These are phyloP conservation scores for Yamadazyma songkhlaensis DNA, from an alignment of 1,139 yeast genomes.

Conservation along the genomic window DNA sequence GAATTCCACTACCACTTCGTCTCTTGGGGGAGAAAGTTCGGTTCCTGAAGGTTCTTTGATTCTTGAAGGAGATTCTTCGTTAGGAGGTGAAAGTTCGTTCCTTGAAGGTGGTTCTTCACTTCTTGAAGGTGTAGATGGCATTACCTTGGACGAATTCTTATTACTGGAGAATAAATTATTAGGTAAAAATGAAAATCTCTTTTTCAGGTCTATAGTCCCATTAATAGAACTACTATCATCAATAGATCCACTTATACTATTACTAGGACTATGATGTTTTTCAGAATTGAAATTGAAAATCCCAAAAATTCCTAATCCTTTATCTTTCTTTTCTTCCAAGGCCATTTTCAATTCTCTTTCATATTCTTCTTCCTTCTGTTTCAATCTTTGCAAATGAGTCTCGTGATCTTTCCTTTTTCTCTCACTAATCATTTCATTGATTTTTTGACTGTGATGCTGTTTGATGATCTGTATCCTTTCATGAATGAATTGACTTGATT, in stretches of 20 bases:
- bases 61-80: not conserved
- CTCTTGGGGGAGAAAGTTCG: too few species aligned
- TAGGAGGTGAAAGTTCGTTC: not conserved
- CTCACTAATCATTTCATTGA: constrained; percentile 37
- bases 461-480: constrained; percentile 37
- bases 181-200: constrained; percentile 21
- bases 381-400: constrained; percentile 32
- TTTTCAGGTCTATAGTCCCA: constrained; percentile 6
- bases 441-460: constrained; percentile 39
- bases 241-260: not conserved
- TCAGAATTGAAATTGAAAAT: constrained; percentile 19
- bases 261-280: not conserved
- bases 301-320: constrained; percentile 26
- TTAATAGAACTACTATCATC: not conserved
- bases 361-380: constrained; percentile 40
- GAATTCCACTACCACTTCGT: not conserved
- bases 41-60: not conserved
- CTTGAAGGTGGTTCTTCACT: not conserved
- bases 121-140: not conserved
- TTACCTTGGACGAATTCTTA: not conserved
- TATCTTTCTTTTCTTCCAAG: constrained; percentile 19
- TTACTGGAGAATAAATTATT: constrained; percentile 7
- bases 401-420: constrained; percentile 43
- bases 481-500: constrained; percentile 39
- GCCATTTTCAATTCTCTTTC: constrained; percentile 30